Percentiles rank a stretch among this genome's conserved stretches.
phyloP scores from a whole-genome alignment of 2,329 filamentous ascomycete species.

The Sporothrix pseudoabietina region DNA sequence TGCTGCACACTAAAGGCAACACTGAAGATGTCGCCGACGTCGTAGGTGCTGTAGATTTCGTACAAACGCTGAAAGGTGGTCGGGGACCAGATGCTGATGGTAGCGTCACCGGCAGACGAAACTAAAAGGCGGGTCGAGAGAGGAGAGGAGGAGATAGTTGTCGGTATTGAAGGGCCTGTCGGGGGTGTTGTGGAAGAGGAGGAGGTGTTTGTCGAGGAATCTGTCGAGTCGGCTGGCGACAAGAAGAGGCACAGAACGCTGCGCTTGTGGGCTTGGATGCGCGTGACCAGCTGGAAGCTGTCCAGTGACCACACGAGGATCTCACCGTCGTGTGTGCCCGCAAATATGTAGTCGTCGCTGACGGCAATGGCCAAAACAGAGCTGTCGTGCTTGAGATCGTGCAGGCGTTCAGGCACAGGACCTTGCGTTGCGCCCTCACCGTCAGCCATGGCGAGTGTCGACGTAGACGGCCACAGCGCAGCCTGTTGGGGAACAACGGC shows the following conservation, averaged over 20 bases:
- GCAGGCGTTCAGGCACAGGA: conserved; percentile 63
- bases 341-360: conserved; percentile 79
- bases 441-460: conserved; percentile 31
- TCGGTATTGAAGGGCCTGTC: neutral
- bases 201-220: conserved; percentile 45
- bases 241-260: conserved; percentile 86
- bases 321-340: conserved; percentile 90
- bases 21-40: conserved; percentile 94
- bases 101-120: conserved; percentile 89
- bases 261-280: conserved; percentile 85
- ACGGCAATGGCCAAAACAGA: conserved; percentile 82
- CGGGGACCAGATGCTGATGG: conserved; percentile 92
- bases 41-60: conserved; percentile 90
- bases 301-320: conserved; percentile 89
- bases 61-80: conserved; percentile 74
- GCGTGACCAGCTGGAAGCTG: conserved; percentile 77
- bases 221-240: conserved; percentile 62
- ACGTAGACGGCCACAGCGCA: conserved; percentile 35
- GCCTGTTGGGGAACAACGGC: conserved; percentile 21
- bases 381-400: conserved; percentile 74
- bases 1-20: conserved; percentile 81
- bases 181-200: conserved; percentile 57
- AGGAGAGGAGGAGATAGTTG: conserved; percentile 54
- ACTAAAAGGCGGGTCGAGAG: conserved; percentile 69
- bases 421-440: conserved; percentile 32